Conservation (phyloP, 257 asterid genomes). For the Solanum medicagineum region DNA sequence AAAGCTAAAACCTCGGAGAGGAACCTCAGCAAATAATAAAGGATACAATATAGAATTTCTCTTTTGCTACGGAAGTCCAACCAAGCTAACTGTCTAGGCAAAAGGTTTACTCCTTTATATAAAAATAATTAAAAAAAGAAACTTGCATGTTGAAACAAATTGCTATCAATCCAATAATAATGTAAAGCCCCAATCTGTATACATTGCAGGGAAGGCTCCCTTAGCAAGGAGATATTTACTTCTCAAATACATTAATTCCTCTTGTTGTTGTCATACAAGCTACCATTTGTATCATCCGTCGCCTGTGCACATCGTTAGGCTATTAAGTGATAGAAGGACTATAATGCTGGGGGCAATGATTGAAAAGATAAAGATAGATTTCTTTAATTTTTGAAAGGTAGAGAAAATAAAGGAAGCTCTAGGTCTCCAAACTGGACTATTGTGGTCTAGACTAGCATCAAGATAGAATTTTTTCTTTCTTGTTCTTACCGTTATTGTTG, state of each 20-base stretch:
- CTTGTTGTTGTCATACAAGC: neutral
- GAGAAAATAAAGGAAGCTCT: neutral
- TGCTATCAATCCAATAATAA: neutral
- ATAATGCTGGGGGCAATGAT: neutral
- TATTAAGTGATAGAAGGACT: neutral
- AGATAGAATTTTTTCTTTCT: neutral
- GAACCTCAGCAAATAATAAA: neutral
- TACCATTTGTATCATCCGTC: neutral
- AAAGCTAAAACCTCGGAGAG: neutral
- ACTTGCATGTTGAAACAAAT: neutral
- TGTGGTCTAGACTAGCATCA: neutral
- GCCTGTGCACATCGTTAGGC: neutral
- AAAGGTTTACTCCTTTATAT: neutral
- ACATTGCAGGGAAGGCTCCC: neutral
- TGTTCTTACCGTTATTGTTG: neutral
- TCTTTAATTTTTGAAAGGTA: neutral
- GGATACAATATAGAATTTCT: neutral
- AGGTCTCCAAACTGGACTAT: neutral
- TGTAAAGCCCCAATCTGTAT: neutral
- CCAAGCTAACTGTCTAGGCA: neutral
- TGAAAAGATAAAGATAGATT: neutral
- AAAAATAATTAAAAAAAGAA: neutral
- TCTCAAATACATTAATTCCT: neutral
- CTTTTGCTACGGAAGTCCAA: neutral
- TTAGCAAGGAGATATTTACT: neutral